These are phyloP conservation scores for Boletus nobilissimus DNA, from an alignment of 1,284 basidiomycete species.

Conservation along the genomic window DNA sequence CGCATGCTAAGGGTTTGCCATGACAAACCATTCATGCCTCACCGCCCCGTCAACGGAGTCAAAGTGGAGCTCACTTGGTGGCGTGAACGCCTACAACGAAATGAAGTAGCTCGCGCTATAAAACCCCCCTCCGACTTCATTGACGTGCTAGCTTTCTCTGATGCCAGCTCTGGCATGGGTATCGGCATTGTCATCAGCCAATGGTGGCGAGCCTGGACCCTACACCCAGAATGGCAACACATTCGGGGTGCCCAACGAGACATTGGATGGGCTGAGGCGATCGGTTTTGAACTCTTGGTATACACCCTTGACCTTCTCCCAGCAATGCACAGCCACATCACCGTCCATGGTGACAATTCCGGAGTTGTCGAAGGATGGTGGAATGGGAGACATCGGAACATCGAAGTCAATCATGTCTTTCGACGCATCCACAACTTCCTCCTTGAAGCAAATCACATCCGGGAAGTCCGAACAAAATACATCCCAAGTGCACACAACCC, in stretches of 20 bases:
- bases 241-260: background rate
- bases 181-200: background rate
- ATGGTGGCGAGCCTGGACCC: background rate
- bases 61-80: conserved; percentile 21
- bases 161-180: conserved; percentile 16
- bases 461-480: background rate
- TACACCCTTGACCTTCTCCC: background rate
- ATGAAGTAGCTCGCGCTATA: background rate
- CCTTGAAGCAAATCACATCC: background rate
- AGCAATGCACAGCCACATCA: background rate
- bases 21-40: conserved; percentile 16
- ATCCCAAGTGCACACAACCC: background rate
- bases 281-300: background rate
- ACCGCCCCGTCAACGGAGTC: background rate
- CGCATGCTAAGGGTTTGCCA: conserved; percentile 1
- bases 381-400: background rate
- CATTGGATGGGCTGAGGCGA: background rate
- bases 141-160: conserved; percentile 2
- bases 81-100: background rate
- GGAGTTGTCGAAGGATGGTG: background rate
- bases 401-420: background rate
- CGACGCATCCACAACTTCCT: background rate
- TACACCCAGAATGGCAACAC: background rate
- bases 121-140: background rate
- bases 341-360: background rate